Evolutionary conservation across 2,329 filamentous ascomycete genomes (phyloP).

Genomic region (Metarhizium anisopliae): DNA sequence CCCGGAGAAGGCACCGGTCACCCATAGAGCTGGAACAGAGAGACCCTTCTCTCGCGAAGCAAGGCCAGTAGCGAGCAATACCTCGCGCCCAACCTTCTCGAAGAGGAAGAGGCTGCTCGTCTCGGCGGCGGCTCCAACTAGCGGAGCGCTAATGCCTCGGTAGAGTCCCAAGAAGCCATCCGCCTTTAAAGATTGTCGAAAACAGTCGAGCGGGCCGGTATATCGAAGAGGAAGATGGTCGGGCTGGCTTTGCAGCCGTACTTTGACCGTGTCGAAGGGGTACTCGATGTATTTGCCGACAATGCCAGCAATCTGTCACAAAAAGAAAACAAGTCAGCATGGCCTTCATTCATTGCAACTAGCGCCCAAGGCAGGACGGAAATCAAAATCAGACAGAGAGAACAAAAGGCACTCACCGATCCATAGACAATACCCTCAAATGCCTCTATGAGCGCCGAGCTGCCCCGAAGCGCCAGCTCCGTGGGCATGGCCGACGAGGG

Average conservation of each 20-base stretch:
- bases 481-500: conserved; percentile 12
- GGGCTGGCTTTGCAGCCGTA: conserved; percentile 91
- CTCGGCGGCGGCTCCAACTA: conserved; percentile 85
- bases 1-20: conserved; percentile 78
- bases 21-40: conserved; percentile 64
- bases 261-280: conserved; percentile 97
- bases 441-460: conserved; percentile 50
- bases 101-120: conserved; percentile 91
- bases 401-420: conserved; percentile 50
- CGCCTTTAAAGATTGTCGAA: conserved; percentile 70
- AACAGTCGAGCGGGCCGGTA: conserved; percentile 83
- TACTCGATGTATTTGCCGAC: conserved; percentile 96
- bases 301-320: conserved; percentile 62
- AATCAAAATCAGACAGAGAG: not conserved
- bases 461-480: conserved; percentile 22
- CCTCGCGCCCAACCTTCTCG: conserved; percentile 64
- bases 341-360: not conserved
- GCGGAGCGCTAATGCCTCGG: conserved; percentile 82
- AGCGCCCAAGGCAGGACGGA: not conserved
- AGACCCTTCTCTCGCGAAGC: conserved; percentile 48
- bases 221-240: conserved; percentile 75
- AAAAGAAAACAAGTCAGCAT: conserved; percentile 2
- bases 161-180: conserved; percentile 82
- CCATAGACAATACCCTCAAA: conserved; percentile 83
- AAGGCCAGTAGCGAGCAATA: conserved; percentile 45